Conservation (phyloP, 1,139 yeast species). For the Suhomyces bolitotheri region DNA sequence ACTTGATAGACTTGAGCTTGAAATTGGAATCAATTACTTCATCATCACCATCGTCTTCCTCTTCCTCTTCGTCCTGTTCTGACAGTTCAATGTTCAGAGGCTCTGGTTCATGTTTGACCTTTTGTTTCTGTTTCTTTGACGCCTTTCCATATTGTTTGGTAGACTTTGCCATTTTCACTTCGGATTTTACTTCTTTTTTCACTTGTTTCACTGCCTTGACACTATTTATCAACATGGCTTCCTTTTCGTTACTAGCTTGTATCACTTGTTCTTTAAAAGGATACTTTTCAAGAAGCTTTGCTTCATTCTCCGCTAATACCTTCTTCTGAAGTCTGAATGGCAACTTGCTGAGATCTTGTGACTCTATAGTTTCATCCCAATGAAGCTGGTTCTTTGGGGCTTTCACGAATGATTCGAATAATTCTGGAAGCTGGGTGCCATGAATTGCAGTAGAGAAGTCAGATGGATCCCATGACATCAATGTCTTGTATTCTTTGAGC, state of each 20-base stretch:
- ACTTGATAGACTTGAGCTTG: slow-evolving; percentile 45
- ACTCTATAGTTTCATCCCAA: slow-evolving; percentile 37
- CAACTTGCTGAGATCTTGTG: slow-evolving; percentile 31
- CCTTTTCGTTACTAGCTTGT: slow-evolving; percentile 26
- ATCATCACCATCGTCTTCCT: slow-evolving; percentile 15
- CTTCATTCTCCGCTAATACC: slow-evolving; percentile 42
- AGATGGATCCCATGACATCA: slow-evolving; percentile 61
- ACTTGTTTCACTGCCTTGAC: slow-evolving; percentile 1
- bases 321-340: slow-evolving; percentile 49
- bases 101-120: not conserved
- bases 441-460: slow-evolving; percentile 32
- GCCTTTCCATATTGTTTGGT: not conserved
- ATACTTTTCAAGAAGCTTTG: slow-evolving; percentile 32
- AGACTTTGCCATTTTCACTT: not conserved
- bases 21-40: slow-evolving; percentile 22
- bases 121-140: not conserved
- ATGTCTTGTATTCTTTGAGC: slow-evolving; percentile 57
- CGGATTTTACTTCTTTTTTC: slow-evolving; percentile 2
- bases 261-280: slow-evolving; percentile 40
- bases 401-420: slow-evolving; percentile 36
- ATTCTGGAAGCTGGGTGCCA: slow-evolving; percentile 31
- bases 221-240: slow-evolving; percentile 22
- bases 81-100: slow-evolving; percentile 3
- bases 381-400: slow-evolving; percentile 29
- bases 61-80: slow-evolving; percentile 9